These are phyloP conservation scores for Aspergillus baeticus DNA, from an alignment of 495 filamentous ascomycete genomes.

Conservation along the genomic window DNA sequence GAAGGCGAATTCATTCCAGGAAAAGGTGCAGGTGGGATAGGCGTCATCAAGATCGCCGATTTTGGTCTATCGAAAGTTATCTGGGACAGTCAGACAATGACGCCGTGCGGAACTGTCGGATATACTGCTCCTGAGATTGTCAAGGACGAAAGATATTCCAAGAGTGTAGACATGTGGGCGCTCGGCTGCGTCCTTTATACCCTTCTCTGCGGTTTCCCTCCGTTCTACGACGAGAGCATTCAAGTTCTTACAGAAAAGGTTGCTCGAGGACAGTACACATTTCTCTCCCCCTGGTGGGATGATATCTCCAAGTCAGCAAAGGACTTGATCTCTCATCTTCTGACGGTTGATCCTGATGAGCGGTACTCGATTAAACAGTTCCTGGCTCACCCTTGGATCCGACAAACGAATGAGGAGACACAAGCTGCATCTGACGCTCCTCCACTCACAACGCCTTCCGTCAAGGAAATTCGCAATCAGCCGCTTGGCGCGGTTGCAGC, in stretches of 20 bases:
- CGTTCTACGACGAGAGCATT: conserved; percentile 98
- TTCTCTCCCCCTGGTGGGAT: conserved; percentile 99
- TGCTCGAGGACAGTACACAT: conserved; percentile 93
- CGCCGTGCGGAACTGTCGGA: conserved; percentile 94
- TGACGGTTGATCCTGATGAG: conserved; percentile 86
- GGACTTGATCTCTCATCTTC: conserved; percentile 88
- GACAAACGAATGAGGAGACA: conserved; percentile 70
- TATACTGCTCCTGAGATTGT: conserved; percentile 99
- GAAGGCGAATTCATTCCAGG: conserved; percentile 91
- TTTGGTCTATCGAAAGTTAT: conserved; percentile 97
- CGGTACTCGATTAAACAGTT: conserved; percentile 86
- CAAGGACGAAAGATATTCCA: conserved; percentile 97
- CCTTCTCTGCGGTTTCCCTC: conserved; percentile 92
- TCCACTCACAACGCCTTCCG: conserved; percentile 68
- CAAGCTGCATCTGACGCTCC: conserved; percentile 73
- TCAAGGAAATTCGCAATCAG: conserved; percentile 48
- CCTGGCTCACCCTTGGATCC: conserved; percentile 92
- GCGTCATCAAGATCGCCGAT: conserved; percentile 93
- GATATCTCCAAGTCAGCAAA: conserved; percentile 95
- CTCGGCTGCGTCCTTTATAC: conserved; percentile 97
- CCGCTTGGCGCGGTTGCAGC: conserved; percentile 27
- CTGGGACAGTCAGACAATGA: conserved; percentile 99
- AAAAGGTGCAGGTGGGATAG: conserved; percentile 87
- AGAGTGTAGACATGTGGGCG: conserved; percentile 99
- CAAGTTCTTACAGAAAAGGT: conserved; percentile 97